Percentiles rank a stretch among this genome's conserved stretches.
phyloP scores from a whole-genome alignment of 2,329 filamentous ascomycete genomes.

The Reticulascus tulasneorum region DNA sequence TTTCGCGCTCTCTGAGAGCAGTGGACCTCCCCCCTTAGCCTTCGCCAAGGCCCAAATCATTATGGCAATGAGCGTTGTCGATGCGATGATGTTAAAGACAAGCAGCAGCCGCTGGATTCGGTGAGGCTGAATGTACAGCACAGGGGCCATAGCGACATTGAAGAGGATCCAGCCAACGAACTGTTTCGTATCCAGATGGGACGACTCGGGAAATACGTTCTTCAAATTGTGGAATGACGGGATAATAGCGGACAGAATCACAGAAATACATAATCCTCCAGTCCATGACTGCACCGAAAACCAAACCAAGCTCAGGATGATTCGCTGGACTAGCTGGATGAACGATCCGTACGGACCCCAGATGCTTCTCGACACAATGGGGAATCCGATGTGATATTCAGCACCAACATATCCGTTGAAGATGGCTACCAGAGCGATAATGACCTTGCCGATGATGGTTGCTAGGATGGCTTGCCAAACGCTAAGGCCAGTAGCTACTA shows the following conservation, averaged over 20 bases:
- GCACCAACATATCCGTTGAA: slow-evolving; percentile 8
- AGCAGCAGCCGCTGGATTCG: slow-evolving; percentile 27
- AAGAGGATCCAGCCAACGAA: slow-evolving; percentile 26
- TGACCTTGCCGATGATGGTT: slow-evolving; percentile 8
- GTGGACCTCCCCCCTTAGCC: slow-evolving; percentile 25
- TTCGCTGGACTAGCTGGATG: slow-evolving; percentile 32
- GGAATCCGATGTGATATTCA: slow-evolving; percentile 37
- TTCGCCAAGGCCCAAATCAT: slow-evolving; percentile 31
- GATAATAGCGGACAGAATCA: slow-evolving; percentile 20
- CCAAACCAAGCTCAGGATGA: slow-evolving; percentile 35
- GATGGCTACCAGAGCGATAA: slow-evolving; percentile 10
- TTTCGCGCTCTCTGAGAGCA: slow-evolving; percentile 15
- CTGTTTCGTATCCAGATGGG: slow-evolving; percentile 20
- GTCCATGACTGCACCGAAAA: slow-evolving; percentile 29
- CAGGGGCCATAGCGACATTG: slow-evolving; percentile 26
- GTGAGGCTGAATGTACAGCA: slow-evolving; percentile 39
- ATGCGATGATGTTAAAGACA: slow-evolving; percentile 25
- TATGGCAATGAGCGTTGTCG: slow-evolving; percentile 22
- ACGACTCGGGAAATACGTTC: slow-evolving; percentile 19
- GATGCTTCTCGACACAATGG: slow-evolving; percentile 32
- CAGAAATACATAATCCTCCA: slow-evolving; percentile 18
- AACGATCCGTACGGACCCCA: slow-evolving; percentile 38
- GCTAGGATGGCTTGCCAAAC: slow-evolving; percentile 12
- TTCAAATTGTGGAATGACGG: slow-evolving; percentile 19
- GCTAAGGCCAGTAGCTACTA: slow-evolving; percentile 5